Evolutionary conservation across 805 yeast species (phyloP), one percentile per base, ranked within the genome.

Genomic region (Candida multigemmis): DNA sequence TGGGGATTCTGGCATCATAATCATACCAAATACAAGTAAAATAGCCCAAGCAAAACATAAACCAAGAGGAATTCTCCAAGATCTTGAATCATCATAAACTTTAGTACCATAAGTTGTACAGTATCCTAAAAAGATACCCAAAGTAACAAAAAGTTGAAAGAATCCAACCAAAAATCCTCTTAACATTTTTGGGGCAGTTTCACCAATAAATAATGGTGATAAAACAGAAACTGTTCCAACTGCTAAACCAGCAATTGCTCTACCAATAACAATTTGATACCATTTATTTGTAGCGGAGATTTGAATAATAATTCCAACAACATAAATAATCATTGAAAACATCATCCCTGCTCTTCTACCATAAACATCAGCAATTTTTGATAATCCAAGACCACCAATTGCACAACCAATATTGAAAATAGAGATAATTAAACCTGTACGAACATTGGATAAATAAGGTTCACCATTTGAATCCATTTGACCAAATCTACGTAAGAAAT

Each of bases 141-240:
- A 55, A 22, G 85, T 77, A 37, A 77, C 70, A 68, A 68, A 72
- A 49, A 78, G 60, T 55, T 78, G 86, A 63, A 68, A 78, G 41
- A 74, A 69, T 21, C 78, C 71, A 27, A 78, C 84, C 32, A 77
- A 62, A 21, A 81, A 63, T 51, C 85, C 85, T 70, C 86, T 71
- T 23, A 77, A 54, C 29, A 67, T 70, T 40, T 74, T 76, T 44
- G 87, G 87, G 32, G 85, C 56, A 32, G 77, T 64, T 50, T 78
- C 87, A 21, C 79, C 66, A 42, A 77, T 75, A 50, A 77, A 68
- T 54, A 71, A 56, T 19, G 77, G 89, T 3, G 76, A 73, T 21
- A 76, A 60, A 40, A 78, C 80, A 0, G 86, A 70, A 5, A 81
- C 77, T 15, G 70, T 68, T 10, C 91, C 91, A 14, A 81, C 75